phyloP scores from a whole-genome alignment of 352 stramenopile species.

The Pythium biforme region DNA sequence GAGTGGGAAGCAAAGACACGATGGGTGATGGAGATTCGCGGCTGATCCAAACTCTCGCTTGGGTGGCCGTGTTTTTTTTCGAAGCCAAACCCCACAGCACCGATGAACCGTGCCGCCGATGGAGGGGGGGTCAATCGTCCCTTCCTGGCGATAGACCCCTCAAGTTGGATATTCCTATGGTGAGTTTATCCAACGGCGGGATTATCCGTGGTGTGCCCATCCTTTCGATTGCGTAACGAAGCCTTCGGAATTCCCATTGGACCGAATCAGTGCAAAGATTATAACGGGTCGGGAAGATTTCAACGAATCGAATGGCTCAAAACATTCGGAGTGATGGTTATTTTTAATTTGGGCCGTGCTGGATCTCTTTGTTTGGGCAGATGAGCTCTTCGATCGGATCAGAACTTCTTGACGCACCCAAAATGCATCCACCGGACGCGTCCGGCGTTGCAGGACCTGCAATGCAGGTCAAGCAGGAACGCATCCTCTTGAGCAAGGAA shows the following conservation, averaged over 20 bases:
- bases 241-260: conserved; percentile 2
- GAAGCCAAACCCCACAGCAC: no score
- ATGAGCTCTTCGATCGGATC: not conserved
- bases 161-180: no score
- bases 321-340: not conserved
- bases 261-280: not conserved
- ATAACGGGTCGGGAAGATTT: conserved; percentile 1
- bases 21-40: not conserved
- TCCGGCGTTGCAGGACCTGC: not conserved
- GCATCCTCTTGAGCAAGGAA: no score
- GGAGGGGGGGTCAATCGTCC: not conserved
- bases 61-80: not conserved
- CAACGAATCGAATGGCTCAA: conserved; percentile 1
- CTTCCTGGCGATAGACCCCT: no score
- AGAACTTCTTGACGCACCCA: conserved; percentile 6
- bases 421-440: not conserved
- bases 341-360: not conserved
- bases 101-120: not conserved
- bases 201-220: conserved; percentile 1
- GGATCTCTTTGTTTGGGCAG: not conserved
- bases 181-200: no score
- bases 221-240: conserved; percentile 20
- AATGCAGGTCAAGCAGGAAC: no score
- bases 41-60: not conserved
- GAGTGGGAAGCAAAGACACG: no score